Conservation (phyloP, 2,329 filamentous ascomycete species). For the Cladosporium sp. region DNA sequence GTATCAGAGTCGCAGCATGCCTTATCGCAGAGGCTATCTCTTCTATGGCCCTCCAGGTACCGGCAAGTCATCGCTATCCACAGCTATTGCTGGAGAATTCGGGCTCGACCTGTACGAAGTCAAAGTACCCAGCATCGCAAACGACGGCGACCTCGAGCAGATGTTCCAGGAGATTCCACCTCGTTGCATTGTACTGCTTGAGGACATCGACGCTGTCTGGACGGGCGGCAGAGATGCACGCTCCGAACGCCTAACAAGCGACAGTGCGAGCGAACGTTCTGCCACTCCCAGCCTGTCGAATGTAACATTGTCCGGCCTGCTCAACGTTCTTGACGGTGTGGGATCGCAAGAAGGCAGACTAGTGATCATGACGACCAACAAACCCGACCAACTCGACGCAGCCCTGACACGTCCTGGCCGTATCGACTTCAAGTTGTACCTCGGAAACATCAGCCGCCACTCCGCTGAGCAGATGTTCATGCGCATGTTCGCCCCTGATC, state of each 20-base stretch:
- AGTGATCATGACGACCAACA: slow-evolving; percentile 78
- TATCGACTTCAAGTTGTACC: slow-evolving; percentile 52
- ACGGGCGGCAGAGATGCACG: slow-evolving; percentile 19
- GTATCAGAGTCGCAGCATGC: slow-evolving; percentile 78
- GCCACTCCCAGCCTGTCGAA: slow-evolving; percentile 51
- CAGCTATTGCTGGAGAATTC: slow-evolving; percentile 45
- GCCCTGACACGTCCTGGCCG: slow-evolving; percentile 71
- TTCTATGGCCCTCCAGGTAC: slow-evolving; percentile 63
- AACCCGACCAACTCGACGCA: slow-evolving; percentile 68
- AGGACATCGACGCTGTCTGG: slow-evolving; percentile 45
- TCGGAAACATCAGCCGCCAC: slow-evolving; percentile 25
- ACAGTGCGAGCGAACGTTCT: slow-evolving; percentile 22
- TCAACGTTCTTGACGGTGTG: slow-evolving; percentile 80
- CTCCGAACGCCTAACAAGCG: slow-evolving; percentile 14
- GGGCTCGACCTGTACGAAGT: slow-evolving; percentile 40
- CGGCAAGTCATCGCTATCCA: slow-evolving; percentile 31
- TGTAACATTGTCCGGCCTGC: slow-evolving; percentile 62
- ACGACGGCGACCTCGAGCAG: slow-evolving; percentile 58
- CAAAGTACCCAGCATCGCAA: slow-evolving; percentile 47
- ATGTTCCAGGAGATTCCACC: slow-evolving; percentile 43
- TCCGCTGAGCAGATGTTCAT: slow-evolving; percentile 29
- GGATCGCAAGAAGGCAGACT: slow-evolving; percentile 74
- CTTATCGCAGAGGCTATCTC: slow-evolving; percentile 79
- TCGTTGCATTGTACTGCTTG: slow-evolving; percentile 45
- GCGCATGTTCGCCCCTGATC: slow-evolving; percentile 29